Evolutionary conservation across 345 rosid genomes (phyloP).

Genomic region (Eucalyptus fibrosa): DNA sequence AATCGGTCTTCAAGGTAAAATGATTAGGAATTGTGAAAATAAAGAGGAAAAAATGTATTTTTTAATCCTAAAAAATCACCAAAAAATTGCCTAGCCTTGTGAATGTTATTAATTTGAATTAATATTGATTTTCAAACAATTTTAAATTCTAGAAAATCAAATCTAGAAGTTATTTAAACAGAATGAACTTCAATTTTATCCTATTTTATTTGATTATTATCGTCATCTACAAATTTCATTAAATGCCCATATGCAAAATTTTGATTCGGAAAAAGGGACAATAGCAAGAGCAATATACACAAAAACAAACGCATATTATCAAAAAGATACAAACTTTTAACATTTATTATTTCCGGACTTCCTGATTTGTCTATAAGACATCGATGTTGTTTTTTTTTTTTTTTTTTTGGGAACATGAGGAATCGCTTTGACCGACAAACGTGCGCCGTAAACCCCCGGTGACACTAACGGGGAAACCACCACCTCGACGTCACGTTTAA

Average conservation of each 20-base stretch:
- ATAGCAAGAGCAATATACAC: not conserved
- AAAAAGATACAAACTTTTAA: no score
- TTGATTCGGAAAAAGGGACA: not conserved
- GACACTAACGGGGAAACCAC: no score
- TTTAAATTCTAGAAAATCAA: not conserved
- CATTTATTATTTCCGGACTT: rapidly evolving
- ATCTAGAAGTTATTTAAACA: rapidly evolving
- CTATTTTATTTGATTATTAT: not conserved
- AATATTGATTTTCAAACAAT: not conserved
- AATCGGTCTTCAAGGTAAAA: not conserved
- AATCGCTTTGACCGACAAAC: no score
- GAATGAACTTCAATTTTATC: not conserved
- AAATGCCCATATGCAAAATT: not conserved
- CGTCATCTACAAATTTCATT: not conserved
- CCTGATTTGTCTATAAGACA: not conserved
- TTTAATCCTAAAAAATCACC: not conserved
- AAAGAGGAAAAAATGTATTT: not conserved
- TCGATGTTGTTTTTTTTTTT: no score
- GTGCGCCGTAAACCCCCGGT: no score
- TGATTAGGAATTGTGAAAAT: not conserved
- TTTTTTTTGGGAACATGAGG: no score
- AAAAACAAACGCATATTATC: not conserved
- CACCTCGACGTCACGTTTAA: no score
- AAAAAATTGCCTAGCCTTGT: not conserved
- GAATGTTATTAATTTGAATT: not conserved